Base-by-base conservation (phyloP, 495 filamentous ascomycete species). In the Daldinia bambusicola region DNA sequence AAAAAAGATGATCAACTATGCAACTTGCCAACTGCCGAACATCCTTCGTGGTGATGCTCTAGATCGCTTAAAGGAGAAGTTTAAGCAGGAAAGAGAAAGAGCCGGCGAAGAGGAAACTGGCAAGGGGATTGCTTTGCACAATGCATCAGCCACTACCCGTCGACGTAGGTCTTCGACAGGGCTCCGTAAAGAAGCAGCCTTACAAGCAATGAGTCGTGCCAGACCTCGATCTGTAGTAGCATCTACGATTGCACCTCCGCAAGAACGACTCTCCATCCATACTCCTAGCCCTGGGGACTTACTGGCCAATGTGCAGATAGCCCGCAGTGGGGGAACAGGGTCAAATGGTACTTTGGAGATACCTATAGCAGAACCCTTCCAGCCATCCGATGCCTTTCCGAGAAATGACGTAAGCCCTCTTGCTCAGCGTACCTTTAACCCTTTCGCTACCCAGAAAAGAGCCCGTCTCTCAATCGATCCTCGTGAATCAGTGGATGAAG, bases 71-170 rank as follows among this genome's bases (percentile, higher is more conserved):
- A 99, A 98, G 77, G 92, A 96, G 65, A 98, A 98, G 69, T 98
- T 99, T 72, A 86, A 86, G 51, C 87, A 90, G 38, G 94, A 99
- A 76, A 84, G 89, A 76, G 94, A 98, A 74, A 90, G 94, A 30
- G 85, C 95, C 26, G 91, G 91, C 3, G 85, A 88, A 0, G 93
- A 97, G 75, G 95, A 99, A 63, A 85, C 89, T 18, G 90, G 89
- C 66, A 98, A 98, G 80, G 95, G 96, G 14, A 98, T 99, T 72
- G 96, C 96, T 6, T 82, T 99, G 36, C 96, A 98, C 76, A 99
- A 99, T 70, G 70, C 84, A 2, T 87, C 85, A 14, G 84, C 86
- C 30, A 68, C 73, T 0, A 83, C 85, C 48, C 87, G 88, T 45
- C 88, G 90, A 69, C 87, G 87, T 67, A 86, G 92, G 48, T 93